Evolutionary conservation across 2,329 filamentous ascomycete species (phyloP).

Genomic region (Pseudovirgaria hyperparasitica): DNA sequence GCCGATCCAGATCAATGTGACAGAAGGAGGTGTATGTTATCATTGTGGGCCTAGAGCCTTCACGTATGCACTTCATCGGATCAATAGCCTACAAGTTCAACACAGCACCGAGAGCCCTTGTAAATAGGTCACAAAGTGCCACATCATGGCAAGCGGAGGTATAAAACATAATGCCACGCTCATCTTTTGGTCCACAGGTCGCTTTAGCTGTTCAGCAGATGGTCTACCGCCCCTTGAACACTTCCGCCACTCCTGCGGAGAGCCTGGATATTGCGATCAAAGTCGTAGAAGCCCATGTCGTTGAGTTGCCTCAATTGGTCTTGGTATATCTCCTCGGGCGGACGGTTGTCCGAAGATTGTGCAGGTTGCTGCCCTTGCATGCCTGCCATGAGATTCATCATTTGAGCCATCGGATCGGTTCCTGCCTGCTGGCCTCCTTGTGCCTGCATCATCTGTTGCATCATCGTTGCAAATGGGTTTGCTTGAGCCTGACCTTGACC

Average conservation of each 20-base stretch:
- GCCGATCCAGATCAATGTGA: no score
- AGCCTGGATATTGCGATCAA: constrained; percentile 83
- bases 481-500: constrained; percentile 15
- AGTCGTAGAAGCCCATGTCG: constrained; percentile 98
- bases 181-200: no score
- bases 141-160: no score
- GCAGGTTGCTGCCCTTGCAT: constrained; percentile 20
- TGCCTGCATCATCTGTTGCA: constrained; percentile 40
- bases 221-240: constrained; percentile 82
- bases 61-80: no score
- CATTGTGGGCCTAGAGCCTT: no score
- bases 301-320: constrained; percentile 86
- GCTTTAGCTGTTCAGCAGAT: constrained; percentile 35
- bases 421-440: constrained; percentile 42
- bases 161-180: no score
- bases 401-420: no score
- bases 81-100: no score
- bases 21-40: no score
- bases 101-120: no score
- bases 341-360: constrained; percentile 64
- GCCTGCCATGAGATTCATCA: constrained; percentile 33
- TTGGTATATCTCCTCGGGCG: constrained; percentile 87
- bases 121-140: no score
- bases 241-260: constrained; percentile 81
- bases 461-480: constrained; percentile 37